Percentiles rank a stretch among this genome's conserved stretches.
Evolutionary conservation across 2,329 filamentous ascomycete species (phyloP).

Genomic region (Exserohilum rostratum): DNA sequence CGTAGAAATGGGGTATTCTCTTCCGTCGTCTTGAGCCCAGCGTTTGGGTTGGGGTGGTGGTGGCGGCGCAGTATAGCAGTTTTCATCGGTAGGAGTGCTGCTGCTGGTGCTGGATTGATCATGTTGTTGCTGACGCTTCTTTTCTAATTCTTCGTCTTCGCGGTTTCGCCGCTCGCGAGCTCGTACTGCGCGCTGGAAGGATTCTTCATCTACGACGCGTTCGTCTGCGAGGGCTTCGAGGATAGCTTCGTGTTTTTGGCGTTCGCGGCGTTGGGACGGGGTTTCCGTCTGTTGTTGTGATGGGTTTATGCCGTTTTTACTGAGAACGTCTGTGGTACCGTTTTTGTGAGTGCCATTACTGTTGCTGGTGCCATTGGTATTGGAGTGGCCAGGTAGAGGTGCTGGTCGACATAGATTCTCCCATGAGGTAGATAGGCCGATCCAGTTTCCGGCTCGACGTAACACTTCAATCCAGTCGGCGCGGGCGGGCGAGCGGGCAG

Average conservation of each 20-base stretch:
- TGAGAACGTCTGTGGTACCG: not conserved
- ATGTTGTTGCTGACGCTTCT: conserved; percentile 7
- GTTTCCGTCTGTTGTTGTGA: conserved; percentile 44
- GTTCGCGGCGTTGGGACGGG: conserved; percentile 63
- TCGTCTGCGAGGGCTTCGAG: conserved; percentile 72
- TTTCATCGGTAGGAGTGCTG: not conserved
- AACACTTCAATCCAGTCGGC: conserved; percentile 82
- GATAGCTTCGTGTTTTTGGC: conserved; percentile 68
- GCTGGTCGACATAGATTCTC: conserved; percentile 68
- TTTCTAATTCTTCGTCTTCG: conserved; percentile 60
- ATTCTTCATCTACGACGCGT: conserved; percentile 69
- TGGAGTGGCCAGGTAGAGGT: conserved; percentile 46
- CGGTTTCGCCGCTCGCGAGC: conserved; percentile 64
- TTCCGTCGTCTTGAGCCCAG: conserved; percentile 69
- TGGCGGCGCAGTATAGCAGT: not conserved
- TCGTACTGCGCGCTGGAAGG: conserved; percentile 67
- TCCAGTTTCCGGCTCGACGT: conserved; percentile 70
- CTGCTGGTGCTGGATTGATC: not conserved
- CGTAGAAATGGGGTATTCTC: conserved; percentile 72
- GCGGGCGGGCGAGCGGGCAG: conserved; percentile 71
- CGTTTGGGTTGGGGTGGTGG: conserved; percentile 53
- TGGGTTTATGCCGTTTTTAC: conserved; percentile 2
- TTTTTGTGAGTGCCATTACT: not conserved
- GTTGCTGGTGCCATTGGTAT: not conserved
- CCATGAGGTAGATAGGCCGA: conserved; percentile 70